A percentile compares a stretch with the other conserved stretches of the same genome.
phyloP scores from a whole-genome alignment of 2,329 filamentous ascomycete species.

The Colletotrichum theobromicola region DNA sequence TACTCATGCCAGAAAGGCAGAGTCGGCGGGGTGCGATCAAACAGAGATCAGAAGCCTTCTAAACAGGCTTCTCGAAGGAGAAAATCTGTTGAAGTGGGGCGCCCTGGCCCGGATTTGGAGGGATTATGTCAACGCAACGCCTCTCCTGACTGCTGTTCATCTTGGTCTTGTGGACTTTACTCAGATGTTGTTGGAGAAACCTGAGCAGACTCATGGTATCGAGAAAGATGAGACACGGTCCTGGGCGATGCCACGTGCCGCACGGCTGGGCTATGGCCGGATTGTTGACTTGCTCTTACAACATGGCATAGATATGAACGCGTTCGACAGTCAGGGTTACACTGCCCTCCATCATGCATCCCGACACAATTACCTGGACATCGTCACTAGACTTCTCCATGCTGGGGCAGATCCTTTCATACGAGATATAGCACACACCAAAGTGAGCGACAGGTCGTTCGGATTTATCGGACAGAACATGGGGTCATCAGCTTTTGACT shows the following conservation, averaged over 20 bases:
- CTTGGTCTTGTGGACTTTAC: neutral
- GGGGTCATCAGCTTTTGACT: neutral
- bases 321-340: neutral
- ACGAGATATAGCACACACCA: slow-evolving; percentile 22
- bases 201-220: neutral
- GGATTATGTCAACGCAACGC: neutral
- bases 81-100: neutral
- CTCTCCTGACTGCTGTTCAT: neutral
- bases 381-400: slow-evolving; percentile 33
- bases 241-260: neutral
- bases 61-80: neutral
- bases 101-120: neutral
- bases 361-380: slow-evolving; percentile 29
- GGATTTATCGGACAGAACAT: neutral
- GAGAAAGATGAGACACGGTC: neutral
- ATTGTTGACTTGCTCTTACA: neutral
- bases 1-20: neutral
- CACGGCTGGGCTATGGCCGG: neutral
- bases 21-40: neutral
- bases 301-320: neutral
- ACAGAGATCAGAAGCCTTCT: neutral
- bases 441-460: neutral
- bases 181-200: neutral
- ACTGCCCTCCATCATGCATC: slow-evolving; percentile 39
- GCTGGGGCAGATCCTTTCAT: slow-evolving; percentile 38